Evolutionary conservation across 139 green algal species (phyloP).

Genomic region (Pleodorina starrii): DNA sequence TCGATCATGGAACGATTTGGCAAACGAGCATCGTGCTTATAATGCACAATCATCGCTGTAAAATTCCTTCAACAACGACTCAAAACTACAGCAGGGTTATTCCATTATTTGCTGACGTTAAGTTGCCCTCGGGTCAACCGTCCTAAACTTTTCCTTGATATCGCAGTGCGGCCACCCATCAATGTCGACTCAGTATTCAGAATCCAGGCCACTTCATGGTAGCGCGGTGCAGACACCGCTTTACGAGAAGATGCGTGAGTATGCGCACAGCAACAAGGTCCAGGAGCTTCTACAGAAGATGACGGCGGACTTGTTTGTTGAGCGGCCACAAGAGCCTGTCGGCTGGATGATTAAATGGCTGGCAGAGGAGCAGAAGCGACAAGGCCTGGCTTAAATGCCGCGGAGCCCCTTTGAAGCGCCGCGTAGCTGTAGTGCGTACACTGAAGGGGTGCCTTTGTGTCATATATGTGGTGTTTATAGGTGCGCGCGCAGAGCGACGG

Average conservation of each 20-base stretch:
- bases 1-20: not conserved
- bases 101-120: not conserved
- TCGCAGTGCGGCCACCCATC: no score
- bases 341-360: slow-evolving; percentile 48
- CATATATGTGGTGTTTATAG: no score
- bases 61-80: not conserved
- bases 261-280: slow-evolving; percentile 38
- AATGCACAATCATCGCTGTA: not conserved
- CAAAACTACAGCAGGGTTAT: not conserved
- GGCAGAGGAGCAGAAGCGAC: slow-evolving; percentile 31
- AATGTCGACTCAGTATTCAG: slow-evolving; percentile 38
- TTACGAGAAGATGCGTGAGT: slow-evolving; percentile 40
- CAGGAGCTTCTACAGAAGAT: slow-evolving; percentile 51
- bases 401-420: no score
- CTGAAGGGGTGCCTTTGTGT: no score
- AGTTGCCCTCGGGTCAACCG: no score
- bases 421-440: no score
- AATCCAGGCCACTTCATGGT: slow-evolving; percentile 20
- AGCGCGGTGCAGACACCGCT: slow-evolving; percentile 35
- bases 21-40: not conserved
- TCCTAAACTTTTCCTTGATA: not conserved
- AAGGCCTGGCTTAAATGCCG: not conserved
- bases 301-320: slow-evolving; percentile 36
- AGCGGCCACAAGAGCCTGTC: slow-evolving; percentile 29
- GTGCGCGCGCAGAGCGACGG: no score